Evolutionary conservation across 2,329 filamentous ascomycete genomes (phyloP).

Genomic region (Neodidymelliopsis sp.): DNA sequence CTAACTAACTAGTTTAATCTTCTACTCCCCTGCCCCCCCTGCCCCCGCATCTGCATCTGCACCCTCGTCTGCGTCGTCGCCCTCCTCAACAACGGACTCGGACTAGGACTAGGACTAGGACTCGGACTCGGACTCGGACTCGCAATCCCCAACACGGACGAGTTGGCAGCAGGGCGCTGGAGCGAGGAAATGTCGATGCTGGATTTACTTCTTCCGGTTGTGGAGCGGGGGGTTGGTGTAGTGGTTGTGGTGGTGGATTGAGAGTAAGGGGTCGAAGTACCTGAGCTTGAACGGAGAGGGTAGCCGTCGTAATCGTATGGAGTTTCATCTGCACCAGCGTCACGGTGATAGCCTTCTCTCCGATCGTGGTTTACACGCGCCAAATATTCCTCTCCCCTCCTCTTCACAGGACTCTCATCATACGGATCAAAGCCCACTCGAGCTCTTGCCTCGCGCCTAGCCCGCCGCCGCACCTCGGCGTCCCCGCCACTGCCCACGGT

Average conservation of each 20-base stretch:
- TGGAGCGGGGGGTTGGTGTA: conserved; percentile 4
- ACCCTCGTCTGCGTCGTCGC: conserved; percentile 41
- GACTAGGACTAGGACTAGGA: too few relatives aligned
- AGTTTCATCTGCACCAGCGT: not conserved
- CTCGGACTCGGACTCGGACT: too few relatives aligned
- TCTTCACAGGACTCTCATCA: conserved; percentile 73
- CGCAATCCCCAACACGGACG: too few relatives aligned
- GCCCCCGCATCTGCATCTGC: not conserved
- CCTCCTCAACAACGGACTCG: conserved; percentile 45
- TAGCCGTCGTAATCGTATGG: conserved; percentile 43
- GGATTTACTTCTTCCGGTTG: not conserved
- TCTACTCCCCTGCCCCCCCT: too few relatives aligned
- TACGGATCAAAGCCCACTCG: conserved; percentile 76
- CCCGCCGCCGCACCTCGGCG: conserved; percentile 65
- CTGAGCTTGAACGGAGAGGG: too few relatives aligned
- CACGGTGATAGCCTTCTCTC: conserved; percentile 14
- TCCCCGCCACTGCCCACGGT: conserved; percentile 71
- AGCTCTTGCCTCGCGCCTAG: conserved; percentile 66
- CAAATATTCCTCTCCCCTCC: conserved; percentile 70
- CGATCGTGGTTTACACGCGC: conserved; percentile 43
- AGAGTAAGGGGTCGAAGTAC: too few relatives aligned
- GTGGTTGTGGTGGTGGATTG: too few relatives aligned
- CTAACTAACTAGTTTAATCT: too few relatives aligned
- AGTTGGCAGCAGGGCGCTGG: too few relatives aligned
- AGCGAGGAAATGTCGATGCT: conserved; percentile 1